These are phyloP conservation scores for Lenzites betulinus DNA, from an alignment of 768 basidiomycete species.

Conservation along the genomic window DNA sequence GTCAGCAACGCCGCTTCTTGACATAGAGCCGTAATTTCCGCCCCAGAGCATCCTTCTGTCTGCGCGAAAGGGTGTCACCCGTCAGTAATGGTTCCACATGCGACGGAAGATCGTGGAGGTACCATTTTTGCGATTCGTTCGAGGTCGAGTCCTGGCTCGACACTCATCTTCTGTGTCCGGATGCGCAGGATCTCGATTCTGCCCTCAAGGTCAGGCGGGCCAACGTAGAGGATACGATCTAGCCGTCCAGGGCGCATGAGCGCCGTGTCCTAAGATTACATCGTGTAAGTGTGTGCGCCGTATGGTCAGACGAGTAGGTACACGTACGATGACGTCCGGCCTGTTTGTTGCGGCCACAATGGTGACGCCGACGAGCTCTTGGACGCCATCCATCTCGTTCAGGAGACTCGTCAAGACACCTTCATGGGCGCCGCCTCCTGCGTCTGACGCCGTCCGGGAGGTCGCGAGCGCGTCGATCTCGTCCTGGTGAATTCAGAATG, in stretches of 20 bases:
- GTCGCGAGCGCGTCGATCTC: constrained; percentile 95
- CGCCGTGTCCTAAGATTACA: constrained; percentile 74
- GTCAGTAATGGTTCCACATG: not conserved
- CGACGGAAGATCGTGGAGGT: constrained; percentile 20
- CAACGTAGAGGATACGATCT: constrained; percentile 92
- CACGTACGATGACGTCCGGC: constrained; percentile 84
- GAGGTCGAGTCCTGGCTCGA: constrained; percentile 70
- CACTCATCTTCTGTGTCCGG: constrained; percentile 75
- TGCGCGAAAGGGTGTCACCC: constrained; percentile 34
- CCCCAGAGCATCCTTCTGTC: constrained; percentile 96
- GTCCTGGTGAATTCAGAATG: constrained; percentile 55
- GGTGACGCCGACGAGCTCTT: constrained; percentile 93
- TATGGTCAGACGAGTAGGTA: not conserved
- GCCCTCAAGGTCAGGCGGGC: constrained; percentile 80
- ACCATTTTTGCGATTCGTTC: constrained; percentile 71
- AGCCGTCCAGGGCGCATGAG: constrained; percentile 93
- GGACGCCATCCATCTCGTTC: constrained; percentile 99
- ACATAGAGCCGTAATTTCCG: constrained; percentile 88
- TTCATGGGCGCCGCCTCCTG: constrained; percentile 63
- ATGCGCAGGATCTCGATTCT: constrained; percentile 86
- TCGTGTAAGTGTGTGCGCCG: too few relatives aligned
- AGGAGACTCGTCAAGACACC: constrained; percentile 91
- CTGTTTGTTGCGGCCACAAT: constrained; percentile 95
- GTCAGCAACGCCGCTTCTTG: constrained; percentile 94
- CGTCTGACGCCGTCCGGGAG: constrained; percentile 61